These are phyloP conservation scores for Paraglomus brasilianum DNA, from an alignment of 192 early-diverging fungal genomes.

Conservation along the genomic window DNA sequence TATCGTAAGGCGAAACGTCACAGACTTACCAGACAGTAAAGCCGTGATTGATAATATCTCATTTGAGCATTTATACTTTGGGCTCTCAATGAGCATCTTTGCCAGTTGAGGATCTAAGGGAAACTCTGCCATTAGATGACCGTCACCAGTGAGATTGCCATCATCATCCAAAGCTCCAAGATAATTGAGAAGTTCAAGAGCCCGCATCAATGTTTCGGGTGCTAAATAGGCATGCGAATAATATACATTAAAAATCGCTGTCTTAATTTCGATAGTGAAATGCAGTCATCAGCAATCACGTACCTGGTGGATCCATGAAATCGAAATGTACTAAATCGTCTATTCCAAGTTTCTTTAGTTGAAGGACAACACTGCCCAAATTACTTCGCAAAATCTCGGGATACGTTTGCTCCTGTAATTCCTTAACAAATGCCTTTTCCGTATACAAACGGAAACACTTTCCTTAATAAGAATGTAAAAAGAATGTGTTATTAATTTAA, in stretches of 20 bases:
- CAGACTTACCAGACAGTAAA: conserved; percentile 66
- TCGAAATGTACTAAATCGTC: conserved; percentile 99
- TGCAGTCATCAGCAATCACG: background rate
- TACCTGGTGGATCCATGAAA: conserved; percentile 94
- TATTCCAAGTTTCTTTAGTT: conserved; percentile 96
- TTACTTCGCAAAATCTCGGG: conserved; percentile 98
- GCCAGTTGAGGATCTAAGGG: conserved; percentile 95
- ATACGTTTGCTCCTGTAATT: conserved; percentile 96
- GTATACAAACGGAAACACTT: conserved; percentile 99
- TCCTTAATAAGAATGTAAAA: conserved; percentile 30
- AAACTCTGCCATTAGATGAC: conserved; percentile 91
- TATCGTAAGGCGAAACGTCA: background rate
- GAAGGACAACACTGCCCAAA: conserved; percentile 92
- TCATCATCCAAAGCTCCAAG: conserved; percentile 94
- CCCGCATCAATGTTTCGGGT: conserved; percentile 97
- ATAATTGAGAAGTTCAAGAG: conserved; percentile 93
- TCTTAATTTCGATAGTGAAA: too few species aligned
- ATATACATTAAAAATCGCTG: background rate
- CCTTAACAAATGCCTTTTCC: conserved; percentile 91
- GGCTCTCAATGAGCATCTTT: conserved; percentile 89
- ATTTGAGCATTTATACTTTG: conserved; percentile 84
- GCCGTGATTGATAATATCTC: conserved; percentile 95
- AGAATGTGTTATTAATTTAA: too few species aligned
- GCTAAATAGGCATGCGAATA: conserved; percentile 42
- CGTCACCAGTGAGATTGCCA: conserved; percentile 84